Evolutionary conservation across 2,329 filamentous ascomycete species (phyloP), one percentile per base, ranked within the genome.

Genomic region (Colletotrichum sp.): DNA sequence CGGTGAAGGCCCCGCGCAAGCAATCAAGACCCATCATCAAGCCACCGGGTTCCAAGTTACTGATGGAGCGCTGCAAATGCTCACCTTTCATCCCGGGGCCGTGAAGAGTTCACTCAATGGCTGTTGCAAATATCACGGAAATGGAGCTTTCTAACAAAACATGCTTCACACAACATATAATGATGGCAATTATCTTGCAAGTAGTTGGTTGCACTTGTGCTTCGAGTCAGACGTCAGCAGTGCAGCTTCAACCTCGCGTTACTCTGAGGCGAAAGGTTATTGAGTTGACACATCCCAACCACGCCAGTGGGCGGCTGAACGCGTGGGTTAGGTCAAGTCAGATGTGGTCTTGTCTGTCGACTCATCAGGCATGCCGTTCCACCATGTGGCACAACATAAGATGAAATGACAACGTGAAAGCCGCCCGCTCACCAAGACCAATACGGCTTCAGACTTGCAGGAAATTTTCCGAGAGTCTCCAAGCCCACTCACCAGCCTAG

Each of bases 201-300:
- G 29, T 29, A 27, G 61, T 9, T 27, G 29, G 30, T 39, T 61
- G 25, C 52, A 25, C 22, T 27, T 36, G 62, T 52, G 22, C 32
- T 15, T 65, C 16, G 30, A 64, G 61, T 64, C 22, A 63, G 52
- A 71, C 68, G 44, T 66, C 69, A 55, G 44, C 55, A 19, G 19
- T 49, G 55, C 55, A 67, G 69, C 55, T 59, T 52, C 64, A 69
- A 44, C 57, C 69, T 27, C 39, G 59, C 59, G 34, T 49, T 65
- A 61, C 44, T 73, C 64, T 59, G 36, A 62, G 70, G 65, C 64
- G 70, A 69, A 76, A 74, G 63, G 34, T 29, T 69, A 30, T n/a
- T 22, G 49, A 16, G 15, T 22, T 30, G 63, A 36, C 52, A 30
- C 61, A 30, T 69, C 61, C 72, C 70, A 32, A 44, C 27, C 66